Base-by-base conservation (phyloP, 306 rosid species). In the Phaseolus lunatus region DNA sequence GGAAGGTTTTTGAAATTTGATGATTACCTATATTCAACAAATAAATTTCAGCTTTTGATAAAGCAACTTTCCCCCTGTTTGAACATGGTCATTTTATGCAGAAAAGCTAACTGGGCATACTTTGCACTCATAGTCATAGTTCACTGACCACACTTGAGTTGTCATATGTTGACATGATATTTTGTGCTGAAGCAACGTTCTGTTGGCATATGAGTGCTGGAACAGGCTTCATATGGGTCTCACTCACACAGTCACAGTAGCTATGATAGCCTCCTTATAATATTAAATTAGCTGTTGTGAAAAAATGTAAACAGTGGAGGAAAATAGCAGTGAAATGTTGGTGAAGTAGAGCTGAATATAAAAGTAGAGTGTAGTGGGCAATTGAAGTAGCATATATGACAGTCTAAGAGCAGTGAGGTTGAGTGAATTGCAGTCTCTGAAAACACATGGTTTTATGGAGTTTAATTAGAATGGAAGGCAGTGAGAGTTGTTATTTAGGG, bases 391-490 rank as follows among this genome's bases (percentile, higher is more conserved):
- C 62, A 68, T 43, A 68, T 43, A 5, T 59, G 68, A 31, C 9
- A 70, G 37, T 47, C 59, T 70, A 47, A 47, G 47, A 58, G 53
- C 29, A 58, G 9, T 75, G 79, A 76, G 47, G 23, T 80, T 71
- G 82, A 82, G 84, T 82, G n/a, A 66, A 65, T 72, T 76, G 72
- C 61, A 79, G 82, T 72, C 75, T n/a, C 52, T 52, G 72, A 58
- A n/a, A 72, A 19, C 80, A 82, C 83, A 67, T 82, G 86, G 61
- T 75, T 75, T 79, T 68, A 18, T 64, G 67, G 43, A 27, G 66
- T 76, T 85, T 69, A 80, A 67, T 80, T 72, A 85, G 88, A 82
- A 85, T 82, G 80, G 78, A 79, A 85, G 78, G 84, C 80, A 50
- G 37, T 67, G 78, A 75, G 75, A 85, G 77, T 75, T 68, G 20